These are phyloP conservation scores for Acanthamoeba lenticulata DNA, from an alignment of 208 protist genomes.

Conservation along the genomic window DNA sequence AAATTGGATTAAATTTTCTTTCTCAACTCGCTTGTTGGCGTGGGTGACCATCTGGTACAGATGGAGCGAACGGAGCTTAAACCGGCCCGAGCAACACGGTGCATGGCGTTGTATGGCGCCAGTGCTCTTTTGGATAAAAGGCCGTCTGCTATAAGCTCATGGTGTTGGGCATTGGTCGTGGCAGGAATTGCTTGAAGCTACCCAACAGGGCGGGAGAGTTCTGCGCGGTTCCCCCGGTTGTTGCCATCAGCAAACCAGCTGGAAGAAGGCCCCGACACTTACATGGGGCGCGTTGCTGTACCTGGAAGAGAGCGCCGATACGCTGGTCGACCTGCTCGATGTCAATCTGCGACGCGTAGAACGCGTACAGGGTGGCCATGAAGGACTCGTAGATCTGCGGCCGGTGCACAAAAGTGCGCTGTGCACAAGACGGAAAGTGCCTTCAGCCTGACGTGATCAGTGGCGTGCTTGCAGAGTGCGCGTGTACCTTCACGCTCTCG, in stretches of 20 bases:
- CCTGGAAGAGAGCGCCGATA: neutral
- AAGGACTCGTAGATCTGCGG: neutral
- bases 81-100: too few relatives aligned
- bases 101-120: too few relatives aligned
- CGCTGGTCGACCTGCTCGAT: neutral
- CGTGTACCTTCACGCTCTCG: neutral
- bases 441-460: neutral
- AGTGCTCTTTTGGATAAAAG: too few relatives aligned
- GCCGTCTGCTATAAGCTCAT: too few relatives aligned
- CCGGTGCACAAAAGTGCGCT: neutral
- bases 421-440: neutral
- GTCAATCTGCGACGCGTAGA: neutral
- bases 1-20: neutral
- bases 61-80: too few relatives aligned
- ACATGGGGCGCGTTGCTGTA: neutral
- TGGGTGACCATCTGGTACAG: too few relatives aligned
- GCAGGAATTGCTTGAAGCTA: neutral
- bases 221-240: neutral
- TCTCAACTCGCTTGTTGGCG: too few relatives aligned
- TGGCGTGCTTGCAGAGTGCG: too few relatives aligned
- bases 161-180: neutral
- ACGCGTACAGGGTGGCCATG: neutral
- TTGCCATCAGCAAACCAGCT: neutral
- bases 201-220: neutral
- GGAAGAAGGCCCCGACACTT: neutral